Conservation (phyloP, 805 yeast genomes). For the Spathaspora passalidarum region DNA sequence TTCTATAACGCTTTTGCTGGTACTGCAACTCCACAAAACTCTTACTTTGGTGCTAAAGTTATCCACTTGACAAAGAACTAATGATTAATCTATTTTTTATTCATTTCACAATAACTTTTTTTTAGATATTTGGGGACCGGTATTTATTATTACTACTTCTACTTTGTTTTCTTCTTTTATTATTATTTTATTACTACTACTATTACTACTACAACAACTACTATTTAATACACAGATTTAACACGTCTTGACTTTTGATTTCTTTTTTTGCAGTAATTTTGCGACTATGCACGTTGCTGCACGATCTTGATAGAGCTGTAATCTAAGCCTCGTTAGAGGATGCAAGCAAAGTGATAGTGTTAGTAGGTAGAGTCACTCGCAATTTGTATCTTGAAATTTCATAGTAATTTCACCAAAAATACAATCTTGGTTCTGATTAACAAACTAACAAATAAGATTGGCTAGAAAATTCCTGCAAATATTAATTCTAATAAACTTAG, state of each 20-base stretch:
- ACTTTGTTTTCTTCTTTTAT: not conserved
- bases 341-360: no score
- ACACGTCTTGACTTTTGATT: not conserved
- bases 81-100: not conserved
- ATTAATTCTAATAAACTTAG: no score
- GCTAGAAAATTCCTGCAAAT: no score
- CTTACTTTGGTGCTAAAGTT: conserved; percentile 30
- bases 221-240: conserved; percentile 1
- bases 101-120: conserved; percentile 1
- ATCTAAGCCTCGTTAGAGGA: no score
- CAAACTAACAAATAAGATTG: no score
- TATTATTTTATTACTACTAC: not conserved
- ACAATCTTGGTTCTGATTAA: no score
- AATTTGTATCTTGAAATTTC: no score
- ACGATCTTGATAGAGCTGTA: not conserved
- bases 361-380: no score
- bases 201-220: conserved; percentile 4
- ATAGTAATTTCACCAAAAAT: no score
- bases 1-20: conserved; percentile 43
- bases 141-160: not conserved
- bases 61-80: conserved; percentile 20
- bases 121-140: conserved; percentile 3
- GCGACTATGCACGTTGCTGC: no score
- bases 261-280: not conserved
- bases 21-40: conserved; percentile 31